Base-by-base conservation (phyloP, 179 eudicot species). In the Actinidia chinensis region DNA sequence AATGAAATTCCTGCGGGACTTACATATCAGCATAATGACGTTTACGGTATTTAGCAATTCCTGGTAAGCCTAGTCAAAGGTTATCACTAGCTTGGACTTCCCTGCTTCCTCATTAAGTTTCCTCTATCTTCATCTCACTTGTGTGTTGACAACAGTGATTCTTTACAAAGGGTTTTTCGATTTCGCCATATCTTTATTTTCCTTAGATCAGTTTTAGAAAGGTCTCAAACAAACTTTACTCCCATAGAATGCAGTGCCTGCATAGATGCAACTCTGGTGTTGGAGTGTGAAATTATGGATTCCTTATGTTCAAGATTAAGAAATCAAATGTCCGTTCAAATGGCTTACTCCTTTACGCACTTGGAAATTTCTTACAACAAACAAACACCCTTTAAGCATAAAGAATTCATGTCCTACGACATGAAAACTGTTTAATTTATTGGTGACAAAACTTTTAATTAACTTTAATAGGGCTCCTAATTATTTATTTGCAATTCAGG, bases 181-280 rank as follows among this genome's bases (percentile, higher is more conserved):
- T 92, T 89, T 79, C 98, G 87, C 71, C 91, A 89, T 61, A 96
- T 89, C 88, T 96, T 98, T 76, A 96, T 92, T 82, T 93, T 92
- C 84, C 99, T 91, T 71, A 98, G 97, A 85, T 96, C 99, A 81
- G 99, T 96, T 79, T 91, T 96, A 75, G 80, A 46, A 96, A 93
- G 81, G 89, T 84, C 81, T 90, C 93, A 84, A 96, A 96, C 61
- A n/a, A 97, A 86, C 61, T 79, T 85, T 60, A 94, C 90, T 82
- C 99, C 98, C 94, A 92, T 94, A 20, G 98, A 91, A 79, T 85
- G 90, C 77, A 96, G 85, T 51, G 98, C 98, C 99, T 96, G 86
- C 82, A 48, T 36, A 82, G 17, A 59, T n/a, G 67, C 61, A 80
- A 18, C 20, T 22, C 4, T 6, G 10, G 55, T 55, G 68, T 68